Conservation (phyloP, 441 rosid species). For the Lepidium campestre region DNA sequence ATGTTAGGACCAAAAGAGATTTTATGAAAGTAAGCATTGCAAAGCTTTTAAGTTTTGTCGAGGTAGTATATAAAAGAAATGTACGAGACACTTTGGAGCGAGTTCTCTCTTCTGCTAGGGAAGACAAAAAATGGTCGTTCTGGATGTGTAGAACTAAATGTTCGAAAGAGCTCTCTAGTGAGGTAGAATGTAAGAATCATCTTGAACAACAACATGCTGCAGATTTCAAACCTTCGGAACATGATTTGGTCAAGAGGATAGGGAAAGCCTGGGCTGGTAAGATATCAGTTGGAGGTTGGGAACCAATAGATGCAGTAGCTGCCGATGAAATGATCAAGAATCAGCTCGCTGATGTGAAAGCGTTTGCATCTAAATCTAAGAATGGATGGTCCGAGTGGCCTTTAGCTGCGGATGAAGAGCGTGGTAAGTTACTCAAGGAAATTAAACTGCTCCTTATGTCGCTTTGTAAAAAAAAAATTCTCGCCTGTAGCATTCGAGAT, state of each 20-base stretch:
- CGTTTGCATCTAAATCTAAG: not conserved
- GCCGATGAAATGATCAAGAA: not conserved
- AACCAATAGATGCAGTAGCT: not conserved
- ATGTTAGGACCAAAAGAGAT: not conserved
- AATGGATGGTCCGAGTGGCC: constrained; percentile 14
- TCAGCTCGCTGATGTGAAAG: not conserved
- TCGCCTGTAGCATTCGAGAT: not conserved
- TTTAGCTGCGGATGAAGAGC: not conserved
- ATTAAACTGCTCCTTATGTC: not conserved
- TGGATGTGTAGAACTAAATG: constrained; percentile 1
- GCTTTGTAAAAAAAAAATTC: not conserved
- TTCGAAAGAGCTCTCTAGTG: not conserved
- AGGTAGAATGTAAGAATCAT: not conserved
- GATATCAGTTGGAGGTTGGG: not conserved
- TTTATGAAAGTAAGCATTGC: not conserved
- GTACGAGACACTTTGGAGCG: not conserved
- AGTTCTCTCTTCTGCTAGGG: not conserved
- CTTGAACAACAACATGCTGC: not conserved
- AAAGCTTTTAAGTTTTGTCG: not conserved
- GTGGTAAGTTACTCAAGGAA: not conserved
- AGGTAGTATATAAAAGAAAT: not conserved
- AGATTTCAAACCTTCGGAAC: not conserved
- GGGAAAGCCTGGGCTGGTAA: not conserved
- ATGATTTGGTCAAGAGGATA: not conserved
- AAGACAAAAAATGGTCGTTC: not conserved